These are phyloP conservation scores for Nicotiana rustica DNA, from an alignment of 305 asterid genomes.

Conservation along the genomic window DNA sequence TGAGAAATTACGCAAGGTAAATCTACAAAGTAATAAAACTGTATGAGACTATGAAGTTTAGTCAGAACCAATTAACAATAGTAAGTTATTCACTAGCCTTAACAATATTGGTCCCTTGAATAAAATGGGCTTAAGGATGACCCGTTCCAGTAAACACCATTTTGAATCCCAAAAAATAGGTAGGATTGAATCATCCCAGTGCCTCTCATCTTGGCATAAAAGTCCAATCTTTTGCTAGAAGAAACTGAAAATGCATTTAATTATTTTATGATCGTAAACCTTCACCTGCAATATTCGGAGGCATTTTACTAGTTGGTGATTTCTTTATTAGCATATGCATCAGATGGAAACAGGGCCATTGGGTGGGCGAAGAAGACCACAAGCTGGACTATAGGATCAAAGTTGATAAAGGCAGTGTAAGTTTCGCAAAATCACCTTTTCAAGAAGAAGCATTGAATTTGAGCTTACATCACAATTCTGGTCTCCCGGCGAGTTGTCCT, in stretches of 20 bases:
- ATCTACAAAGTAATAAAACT: background rate
- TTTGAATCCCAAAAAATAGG: conserved; percentile 21
- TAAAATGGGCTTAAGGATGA: conserved; percentile 25
- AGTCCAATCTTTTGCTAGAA: conserved; percentile 20
- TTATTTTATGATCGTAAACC: conserved; percentile 1
- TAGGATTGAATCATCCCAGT: background rate
- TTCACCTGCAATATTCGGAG: background rate
- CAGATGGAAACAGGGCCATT: background rate
- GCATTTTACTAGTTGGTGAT: background rate
- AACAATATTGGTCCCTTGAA: background rate
- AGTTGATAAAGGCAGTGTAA: background rate
- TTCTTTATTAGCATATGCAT: conserved; percentile 8
- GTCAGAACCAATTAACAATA: no score
- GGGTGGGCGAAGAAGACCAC: background rate
- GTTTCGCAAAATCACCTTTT: conserved; percentile 38
- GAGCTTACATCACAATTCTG: conserved; percentile 40
- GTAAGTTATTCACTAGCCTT: background rate
- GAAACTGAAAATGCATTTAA: conserved; percentile 15
- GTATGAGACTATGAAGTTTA: background rate
- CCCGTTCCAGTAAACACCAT: conserved; percentile 5
- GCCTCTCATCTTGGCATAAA: background rate
- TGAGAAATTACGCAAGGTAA: background rate
- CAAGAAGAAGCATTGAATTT: conserved; percentile 41
- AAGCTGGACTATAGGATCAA: conserved; percentile 4
- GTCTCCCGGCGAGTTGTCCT: conserved; percentile 33